Percentiles rank a stretch among this genome's conserved stretches.
These are phyloP conservation scores for Gomphus sp. DNA, from an alignment of 1,284 basidiomycete genomes.

Conservation along the genomic window DNA sequence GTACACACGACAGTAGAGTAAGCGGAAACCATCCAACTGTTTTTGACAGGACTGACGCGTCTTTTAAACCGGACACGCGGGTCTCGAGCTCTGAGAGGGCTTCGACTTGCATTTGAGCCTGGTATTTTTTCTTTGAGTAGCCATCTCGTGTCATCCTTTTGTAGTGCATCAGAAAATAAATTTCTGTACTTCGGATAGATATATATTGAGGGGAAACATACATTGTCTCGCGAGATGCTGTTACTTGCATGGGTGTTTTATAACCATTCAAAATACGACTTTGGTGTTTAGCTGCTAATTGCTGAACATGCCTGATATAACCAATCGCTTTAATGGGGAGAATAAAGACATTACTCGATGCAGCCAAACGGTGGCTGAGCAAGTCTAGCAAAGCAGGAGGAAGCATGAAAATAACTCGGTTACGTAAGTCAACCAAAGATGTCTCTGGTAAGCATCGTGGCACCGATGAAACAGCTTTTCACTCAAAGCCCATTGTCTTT, in stretches of 20 bases:
- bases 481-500: neutral
- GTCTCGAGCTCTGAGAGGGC: neutral
- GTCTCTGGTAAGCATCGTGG: neutral
- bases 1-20: neutral
- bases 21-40: neutral
- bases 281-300: conserved; percentile 3
- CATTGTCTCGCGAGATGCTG: conserved; percentile 27
- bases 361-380: conserved; percentile 19
- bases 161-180: neutral
- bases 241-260: conserved; percentile 27
- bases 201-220: conserved; percentile 7
- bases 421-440: conserved; percentile 3
- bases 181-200: neutral
- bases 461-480: neutral
- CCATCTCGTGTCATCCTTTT: neutral
- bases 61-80: neutral
- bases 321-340: conserved; percentile 2
- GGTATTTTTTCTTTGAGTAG: no score
- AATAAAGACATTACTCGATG: conserved; percentile 1
- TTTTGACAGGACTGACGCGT: neutral
- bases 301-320: conserved; percentile 2
- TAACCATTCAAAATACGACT: conserved; percentile 2
- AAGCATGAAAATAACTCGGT: conserved; percentile 14
- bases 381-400: conserved; percentile 25
- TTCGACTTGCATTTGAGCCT: neutral